Conservation (phyloP, 225 moss, liverwort and hornwort genomes). For the Lunularia cruciata region DNA sequence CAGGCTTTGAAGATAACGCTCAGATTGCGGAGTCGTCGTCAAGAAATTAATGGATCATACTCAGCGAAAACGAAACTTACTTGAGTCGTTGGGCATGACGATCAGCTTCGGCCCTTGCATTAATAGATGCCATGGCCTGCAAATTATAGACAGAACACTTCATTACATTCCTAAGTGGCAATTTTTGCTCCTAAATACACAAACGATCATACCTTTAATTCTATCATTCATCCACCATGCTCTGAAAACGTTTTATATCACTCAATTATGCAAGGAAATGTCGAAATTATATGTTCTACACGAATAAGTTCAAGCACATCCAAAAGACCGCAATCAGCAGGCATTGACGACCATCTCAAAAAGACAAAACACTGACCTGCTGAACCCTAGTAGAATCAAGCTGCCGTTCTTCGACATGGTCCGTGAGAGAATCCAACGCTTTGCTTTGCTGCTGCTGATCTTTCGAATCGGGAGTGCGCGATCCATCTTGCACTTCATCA, state of each 20-base stretch:
- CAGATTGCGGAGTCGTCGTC: not conserved
- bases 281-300: not conserved
- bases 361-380: slow-evolving; percentile 38
- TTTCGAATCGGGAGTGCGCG: slow-evolving; percentile 76
- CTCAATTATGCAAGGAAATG: too few relatives aligned
- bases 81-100: slow-evolving; percentile 79
- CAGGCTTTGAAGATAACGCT: not conserved
- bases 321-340: not conserved
- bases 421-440: slow-evolving; percentile 90
- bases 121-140: slow-evolving; percentile 96
- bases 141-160: not conserved
- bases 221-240: too few relatives aligned
- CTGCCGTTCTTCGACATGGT: slow-evolving; percentile 97
- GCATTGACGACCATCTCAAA: not conserved
- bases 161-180: too few relatives aligned
- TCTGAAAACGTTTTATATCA: too few relatives aligned
- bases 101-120: slow-evolving; percentile 83
- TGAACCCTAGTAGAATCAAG: slow-evolving; percentile 91
- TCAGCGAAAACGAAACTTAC: slow-evolving; percentile 23
- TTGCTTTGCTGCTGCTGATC: slow-evolving; percentile 98
- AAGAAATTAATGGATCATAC: not conserved
- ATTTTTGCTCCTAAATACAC: not conserved
- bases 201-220: not conserved
- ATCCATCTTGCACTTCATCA: slow-evolving; percentile 71
- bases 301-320: not conserved